Evolutionary conservation across 148 eudicot genomes (phyloP).

Genomic region (Fagopyrum esculentum): DNA sequence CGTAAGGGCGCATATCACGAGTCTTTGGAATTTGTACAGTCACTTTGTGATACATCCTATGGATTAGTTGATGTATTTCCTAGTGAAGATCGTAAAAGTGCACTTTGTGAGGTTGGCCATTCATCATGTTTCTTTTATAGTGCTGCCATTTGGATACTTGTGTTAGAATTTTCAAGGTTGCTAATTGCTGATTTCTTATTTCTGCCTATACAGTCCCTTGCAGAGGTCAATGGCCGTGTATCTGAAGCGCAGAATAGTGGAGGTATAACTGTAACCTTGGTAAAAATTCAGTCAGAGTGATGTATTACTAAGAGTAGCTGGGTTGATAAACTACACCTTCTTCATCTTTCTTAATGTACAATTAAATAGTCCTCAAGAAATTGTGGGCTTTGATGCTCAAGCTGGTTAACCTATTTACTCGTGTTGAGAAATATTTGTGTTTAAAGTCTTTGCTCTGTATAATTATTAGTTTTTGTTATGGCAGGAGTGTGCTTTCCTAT

Average conservation of each 20-base stretch:
- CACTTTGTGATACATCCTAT: slow-evolving; percentile 91
- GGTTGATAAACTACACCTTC: not conserved
- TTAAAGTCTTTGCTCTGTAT: not conserved
- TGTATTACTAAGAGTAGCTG: not conserved
- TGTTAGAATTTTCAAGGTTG: not conserved
- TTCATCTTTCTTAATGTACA: not conserved
- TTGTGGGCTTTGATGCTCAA: not conserved
- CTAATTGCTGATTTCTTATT: slow-evolving; percentile 8
- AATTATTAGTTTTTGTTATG: slow-evolving; percentile 8
- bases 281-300: not conserved
- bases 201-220: slow-evolving; percentile 67
- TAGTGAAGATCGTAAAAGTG: slow-evolving; percentile 86
- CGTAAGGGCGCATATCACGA: slow-evolving; percentile 94
- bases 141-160: not conserved
- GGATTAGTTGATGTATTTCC: slow-evolving; percentile 96
- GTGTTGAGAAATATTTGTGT: not conserved
- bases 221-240: slow-evolving; percentile 75
- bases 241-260: slow-evolving; percentile 75
- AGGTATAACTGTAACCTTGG: slow-evolving; percentile 40
- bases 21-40: slow-evolving; percentile 88
- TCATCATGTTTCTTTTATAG: slow-evolving; percentile 2
- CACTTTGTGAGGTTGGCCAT: slow-evolving; percentile 74
- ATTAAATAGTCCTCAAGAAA: not conserved
- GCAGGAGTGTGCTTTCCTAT: slow-evolving; percentile 91
- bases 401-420: not conserved